Conservation (phyloP, 805 yeast genomes). For the Metschnikowia chrysomelidarum region DNA sequence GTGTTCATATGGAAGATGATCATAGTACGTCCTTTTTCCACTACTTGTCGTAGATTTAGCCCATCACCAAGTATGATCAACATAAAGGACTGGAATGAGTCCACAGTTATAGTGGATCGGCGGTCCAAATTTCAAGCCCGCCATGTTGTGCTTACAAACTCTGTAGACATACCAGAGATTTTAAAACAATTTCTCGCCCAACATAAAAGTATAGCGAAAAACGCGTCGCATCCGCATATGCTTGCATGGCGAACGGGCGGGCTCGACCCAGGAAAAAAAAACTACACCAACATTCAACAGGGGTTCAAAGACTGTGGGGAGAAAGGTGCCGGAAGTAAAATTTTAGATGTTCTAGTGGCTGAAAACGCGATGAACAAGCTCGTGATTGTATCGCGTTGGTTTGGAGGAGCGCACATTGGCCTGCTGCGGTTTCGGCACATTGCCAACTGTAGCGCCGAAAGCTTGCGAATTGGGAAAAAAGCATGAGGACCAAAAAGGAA, state of each 20-base stretch:
- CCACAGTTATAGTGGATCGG: conserved; percentile 37
- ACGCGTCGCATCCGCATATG: conserved; percentile 70
- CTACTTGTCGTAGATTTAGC: not conserved
- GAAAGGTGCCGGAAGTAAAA: conserved; percentile 64
- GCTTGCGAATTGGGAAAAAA: conserved; percentile 27
- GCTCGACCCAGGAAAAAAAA: not conserved
- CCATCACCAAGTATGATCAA: conserved; percentile 5
- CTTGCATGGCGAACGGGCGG: conserved; percentile 62
- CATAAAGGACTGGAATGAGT: conserved; percentile 30
- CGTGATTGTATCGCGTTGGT: conserved; percentile 77
- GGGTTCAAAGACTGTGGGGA: conserved; percentile 74
- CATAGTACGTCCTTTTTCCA: too few relatives aligned
- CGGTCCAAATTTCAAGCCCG: conserved; percentile 72
- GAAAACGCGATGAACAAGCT: conserved; percentile 51
- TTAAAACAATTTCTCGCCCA: conserved; percentile 40
- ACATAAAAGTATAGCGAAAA: conserved; percentile 48
- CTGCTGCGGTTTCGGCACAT: conserved; percentile 69
- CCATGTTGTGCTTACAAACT: conserved; percentile 39
- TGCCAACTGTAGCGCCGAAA: conserved; percentile 52
- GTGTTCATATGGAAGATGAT: too few relatives aligned
- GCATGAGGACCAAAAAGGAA: not conserved
- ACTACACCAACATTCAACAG: conserved; percentile 40
- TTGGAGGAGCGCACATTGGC: conserved; percentile 76
- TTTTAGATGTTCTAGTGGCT: conserved; percentile 51
- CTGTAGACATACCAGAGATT: conserved; percentile 42